phyloP scores from a whole-genome alignment of 768 basidiomycete genomes.

The Suillus subalutaceus region DNA sequence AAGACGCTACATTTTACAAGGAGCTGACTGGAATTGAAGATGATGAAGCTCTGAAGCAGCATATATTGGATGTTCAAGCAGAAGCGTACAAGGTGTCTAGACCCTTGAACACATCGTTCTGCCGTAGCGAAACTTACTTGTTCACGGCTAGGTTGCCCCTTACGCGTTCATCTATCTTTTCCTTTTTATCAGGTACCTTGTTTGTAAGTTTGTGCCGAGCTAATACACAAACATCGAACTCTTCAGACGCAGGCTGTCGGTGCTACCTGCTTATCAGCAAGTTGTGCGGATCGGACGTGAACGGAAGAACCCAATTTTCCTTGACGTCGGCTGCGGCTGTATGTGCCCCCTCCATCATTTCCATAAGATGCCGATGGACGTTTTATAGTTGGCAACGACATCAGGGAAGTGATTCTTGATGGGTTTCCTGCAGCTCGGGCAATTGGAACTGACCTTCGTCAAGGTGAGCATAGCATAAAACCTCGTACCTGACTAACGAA shows the following conservation, averaged over 20 bases:
- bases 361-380: not conserved
- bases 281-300: slow-evolving; percentile 36
- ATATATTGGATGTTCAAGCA: slow-evolving; percentile 28
- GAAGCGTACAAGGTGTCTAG: slow-evolving; percentile 27
- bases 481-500: not conserved
- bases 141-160: slow-evolving; percentile 16
- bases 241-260: not conserved
- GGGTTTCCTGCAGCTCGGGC: slow-evolving; percentile 39
- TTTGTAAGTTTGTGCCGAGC: not conserved
- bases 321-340: slow-evolving; percentile 47
- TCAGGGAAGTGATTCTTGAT: slow-evolving; percentile 38
- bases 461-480: slow-evolving; percentile 25
- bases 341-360: slow-evolving; percentile 10
- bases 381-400: slow-evolving; percentile 38
- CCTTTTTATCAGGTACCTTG: not conserved
- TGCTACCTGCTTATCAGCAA: slow-evolving; percentile 12
- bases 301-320: slow-evolving; percentile 35
- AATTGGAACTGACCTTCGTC: slow-evolving; percentile 36
- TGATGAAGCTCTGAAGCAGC: slow-evolving; percentile 25
- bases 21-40: slow-evolving; percentile 28
- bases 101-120: not conserved
- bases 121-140: not conserved
- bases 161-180: slow-evolving; percentile 6
- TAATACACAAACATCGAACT: not conserved
- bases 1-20: slow-evolving; percentile 24